These are phyloP conservation scores for Mediolabrus comicus DNA, from an alignment of 108 stramenopile species.

Conservation along the genomic window DNA sequence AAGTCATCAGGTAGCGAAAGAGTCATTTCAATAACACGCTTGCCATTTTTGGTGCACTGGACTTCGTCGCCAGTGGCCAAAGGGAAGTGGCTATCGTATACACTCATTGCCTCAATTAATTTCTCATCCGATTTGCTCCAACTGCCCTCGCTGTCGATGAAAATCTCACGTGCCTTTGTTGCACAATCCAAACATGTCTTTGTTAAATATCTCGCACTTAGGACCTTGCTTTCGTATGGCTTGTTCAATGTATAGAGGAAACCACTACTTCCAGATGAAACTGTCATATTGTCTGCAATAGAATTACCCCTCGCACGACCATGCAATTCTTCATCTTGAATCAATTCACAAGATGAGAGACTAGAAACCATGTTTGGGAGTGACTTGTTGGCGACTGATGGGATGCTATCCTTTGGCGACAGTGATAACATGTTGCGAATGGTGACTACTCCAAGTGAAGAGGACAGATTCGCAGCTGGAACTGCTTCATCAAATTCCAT, in stretches of 20 bases:
- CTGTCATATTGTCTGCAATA: conserved; percentile 56
- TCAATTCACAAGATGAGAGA: conserved; percentile 66
- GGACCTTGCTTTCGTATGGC: conserved; percentile 67
- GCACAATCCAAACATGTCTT: conserved; percentile 62
- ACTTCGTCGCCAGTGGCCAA: conserved; percentile 17
- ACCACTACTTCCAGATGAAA: conserved; percentile 52
- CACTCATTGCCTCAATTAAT: conserved; percentile 29
- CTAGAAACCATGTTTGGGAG: conserved; percentile 51
- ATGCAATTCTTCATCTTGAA: conserved; percentile 37
- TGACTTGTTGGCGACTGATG: conserved; percentile 33
- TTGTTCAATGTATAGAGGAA: conserved; percentile 53
- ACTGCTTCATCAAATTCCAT: conserved; percentile 16
- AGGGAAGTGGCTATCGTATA: conserved; percentile 57
- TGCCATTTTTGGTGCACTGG: conserved; percentile 59
- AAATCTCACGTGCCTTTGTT: conserved; percentile 16
- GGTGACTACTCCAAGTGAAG: conserved; percentile 32
- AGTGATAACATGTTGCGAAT: conserved; percentile 41
- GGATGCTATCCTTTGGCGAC: conserved; percentile 23
- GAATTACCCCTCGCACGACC: conserved; percentile 9
- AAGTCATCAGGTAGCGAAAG: conserved; percentile 79
- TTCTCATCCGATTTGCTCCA: conserved; percentile 17
- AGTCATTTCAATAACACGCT: conserved; percentile 83
- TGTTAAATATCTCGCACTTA: conserved; percentile 78
- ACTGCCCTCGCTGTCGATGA: conserved; percentile 1
- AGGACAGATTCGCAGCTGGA: background rate